Conservation (phyloP, 805 yeast species). For the Jamesozyma jinghongensis region DNA sequence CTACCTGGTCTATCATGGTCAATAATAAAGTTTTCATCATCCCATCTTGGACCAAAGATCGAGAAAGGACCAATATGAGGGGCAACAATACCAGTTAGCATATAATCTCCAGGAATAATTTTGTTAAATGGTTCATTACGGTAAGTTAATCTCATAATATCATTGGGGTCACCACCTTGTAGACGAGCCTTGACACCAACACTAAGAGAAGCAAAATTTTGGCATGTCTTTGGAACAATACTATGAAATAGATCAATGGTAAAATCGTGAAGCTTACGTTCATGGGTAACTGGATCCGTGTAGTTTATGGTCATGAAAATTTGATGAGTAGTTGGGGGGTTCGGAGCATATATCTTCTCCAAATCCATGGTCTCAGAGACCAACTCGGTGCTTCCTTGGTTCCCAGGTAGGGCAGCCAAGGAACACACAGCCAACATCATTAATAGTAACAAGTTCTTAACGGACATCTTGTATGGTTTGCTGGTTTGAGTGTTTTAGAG, state of each 20-base stretch:
- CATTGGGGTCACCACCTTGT: conserved; percentile 21
- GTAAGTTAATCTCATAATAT: conserved; percentile 34
- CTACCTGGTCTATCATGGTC: conserved; percentile 63
- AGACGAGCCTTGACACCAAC: conserved; percentile 33
- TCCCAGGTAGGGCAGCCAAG: too few species aligned
- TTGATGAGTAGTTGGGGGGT: conserved; percentile 27
- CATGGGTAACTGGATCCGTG: conserved; percentile 12
- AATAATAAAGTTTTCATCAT: conserved; percentile 65
- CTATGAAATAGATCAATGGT: conserved; percentile 57
- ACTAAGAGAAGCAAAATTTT: conserved; percentile 48
- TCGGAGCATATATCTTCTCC: conserved; percentile 19
- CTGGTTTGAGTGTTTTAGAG: too few species aligned
- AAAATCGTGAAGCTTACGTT: conserved; percentile 27
- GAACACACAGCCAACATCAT: too few species aligned
- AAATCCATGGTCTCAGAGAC: conserved; percentile 6
- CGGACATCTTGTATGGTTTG: too few species aligned
- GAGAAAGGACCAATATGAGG: conserved; percentile 74
- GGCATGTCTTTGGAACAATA: conserved; percentile 53
- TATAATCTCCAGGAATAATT: conserved; percentile 62
- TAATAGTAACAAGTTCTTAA: too few species aligned
- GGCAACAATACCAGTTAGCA: conserved; percentile 85
- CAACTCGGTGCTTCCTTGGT: too few species aligned
- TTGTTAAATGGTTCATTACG: conserved; percentile 61
- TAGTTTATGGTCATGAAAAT: conserved; percentile 22
- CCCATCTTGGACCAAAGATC: conserved; percentile 63